Evolutionary conservation across 495 filamentous ascomycete species (phyloP).

Genomic region (Poronia punctata): DNA sequence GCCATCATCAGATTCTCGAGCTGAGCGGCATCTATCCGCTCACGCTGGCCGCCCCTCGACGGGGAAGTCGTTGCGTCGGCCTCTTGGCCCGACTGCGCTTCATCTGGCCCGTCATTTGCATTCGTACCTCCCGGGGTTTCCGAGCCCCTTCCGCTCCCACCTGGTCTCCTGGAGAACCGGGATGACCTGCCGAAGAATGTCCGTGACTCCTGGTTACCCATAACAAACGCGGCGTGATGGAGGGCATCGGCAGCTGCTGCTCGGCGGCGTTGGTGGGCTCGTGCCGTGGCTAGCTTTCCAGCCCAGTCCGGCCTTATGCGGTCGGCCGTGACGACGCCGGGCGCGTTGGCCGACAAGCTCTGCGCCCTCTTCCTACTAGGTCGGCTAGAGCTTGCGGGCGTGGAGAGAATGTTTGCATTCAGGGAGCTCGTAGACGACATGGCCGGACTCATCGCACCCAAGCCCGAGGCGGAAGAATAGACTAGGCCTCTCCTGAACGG

Average conservation of each 20-base stretch:
- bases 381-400: conserved; percentile 31
- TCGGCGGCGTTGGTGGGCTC: conserved; percentile 73
- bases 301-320: conserved; percentile 90
- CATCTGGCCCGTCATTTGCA: conserved; percentile 24
- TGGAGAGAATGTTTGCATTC: conserved; percentile 38
- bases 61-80: conserved; percentile 13
- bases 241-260: conserved; percentile 91
- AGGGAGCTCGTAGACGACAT: conserved; percentile 56
- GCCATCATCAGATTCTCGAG: conserved; percentile 98
- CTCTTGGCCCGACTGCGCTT: conserved; percentile 19
- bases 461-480: conserved; percentile 47
- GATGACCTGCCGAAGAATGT: conserved; percentile 33
- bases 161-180: conserved; percentile 44
- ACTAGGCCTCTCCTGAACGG: conserved; percentile 78
- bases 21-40: conserved; percentile 41
- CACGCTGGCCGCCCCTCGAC: conserved; percentile 10
- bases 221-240: conserved; percentile 90
- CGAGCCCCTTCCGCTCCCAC: conserved; percentile 26
- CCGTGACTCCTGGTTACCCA: conserved; percentile 53
- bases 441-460: conserved; percentile 53
- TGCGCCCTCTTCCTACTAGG: conserved; percentile 57
- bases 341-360: conserved; percentile 72
- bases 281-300: conserved; percentile 76
- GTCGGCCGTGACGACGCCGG: conserved; percentile 85
- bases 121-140: conserved; percentile 23